Evolutionary conservation across 1,284 basidiomycete genomes (phyloP).

Genomic region (Ustilago loliicola): DNA sequence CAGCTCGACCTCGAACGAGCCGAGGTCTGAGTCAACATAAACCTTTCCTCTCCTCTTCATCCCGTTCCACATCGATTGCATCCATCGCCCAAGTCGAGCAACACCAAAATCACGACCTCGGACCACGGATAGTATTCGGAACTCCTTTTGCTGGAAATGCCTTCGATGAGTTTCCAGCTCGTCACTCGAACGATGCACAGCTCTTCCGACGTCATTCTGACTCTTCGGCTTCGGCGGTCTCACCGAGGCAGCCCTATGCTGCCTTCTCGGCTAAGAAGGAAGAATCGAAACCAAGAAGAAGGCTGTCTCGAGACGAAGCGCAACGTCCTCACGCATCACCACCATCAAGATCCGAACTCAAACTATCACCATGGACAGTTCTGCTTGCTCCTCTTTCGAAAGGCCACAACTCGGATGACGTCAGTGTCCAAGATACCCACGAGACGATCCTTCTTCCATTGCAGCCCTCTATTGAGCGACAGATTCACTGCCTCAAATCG

Average conservation of each 20-base stretch:
- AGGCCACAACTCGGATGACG: too few species aligned
- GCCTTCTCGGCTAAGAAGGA: not conserved
- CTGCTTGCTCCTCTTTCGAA: slow-evolving; percentile 16
- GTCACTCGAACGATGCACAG: not conserved
- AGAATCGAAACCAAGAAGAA: not conserved
- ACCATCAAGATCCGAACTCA: too few species aligned
- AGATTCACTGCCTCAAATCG: slow-evolving; percentile 1
- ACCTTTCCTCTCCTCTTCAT: slow-evolving; percentile 31
- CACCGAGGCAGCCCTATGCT: not conserved
- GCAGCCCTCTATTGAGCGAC: slow-evolving; percentile 9
- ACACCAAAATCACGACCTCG: not conserved
- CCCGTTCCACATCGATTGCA: slow-evolving; percentile 21
- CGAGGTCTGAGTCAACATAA: slow-evolving; percentile 20
- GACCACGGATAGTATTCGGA: slow-evolving; percentile 11
- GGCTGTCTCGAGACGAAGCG: not conserved
- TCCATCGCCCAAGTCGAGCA: slow-evolving; percentile 17
- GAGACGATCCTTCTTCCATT: slow-evolving; percentile 21
- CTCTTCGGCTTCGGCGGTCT: not conserved
- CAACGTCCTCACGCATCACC: slow-evolving; percentile 6
- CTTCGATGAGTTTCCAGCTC: not conserved
- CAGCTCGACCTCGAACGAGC: slow-evolving; percentile 32
- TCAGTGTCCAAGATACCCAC: not conserved
- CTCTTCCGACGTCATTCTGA: not conserved
- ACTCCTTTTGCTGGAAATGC: slow-evolving; percentile 24
- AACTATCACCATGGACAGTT: slow-evolving; percentile 20